phyloP scores from a whole-genome alignment of 78 protist species.

The Dictyostelium capitatum region DNA sequence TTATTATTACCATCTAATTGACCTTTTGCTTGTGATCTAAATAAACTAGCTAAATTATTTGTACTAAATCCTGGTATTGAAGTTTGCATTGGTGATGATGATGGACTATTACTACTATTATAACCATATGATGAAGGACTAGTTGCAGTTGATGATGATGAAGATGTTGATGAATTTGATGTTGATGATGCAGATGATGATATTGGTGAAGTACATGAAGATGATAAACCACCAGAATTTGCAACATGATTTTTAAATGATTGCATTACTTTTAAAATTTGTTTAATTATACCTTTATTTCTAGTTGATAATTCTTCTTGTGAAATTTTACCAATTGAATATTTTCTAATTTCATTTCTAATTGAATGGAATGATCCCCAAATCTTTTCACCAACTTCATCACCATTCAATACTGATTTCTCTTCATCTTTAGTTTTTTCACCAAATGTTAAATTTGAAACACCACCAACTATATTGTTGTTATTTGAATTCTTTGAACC shows the following conservation, averaged over 20 bases:
- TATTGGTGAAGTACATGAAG: neutral
- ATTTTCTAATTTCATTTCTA: constrained; percentile 73
- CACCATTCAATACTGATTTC: constrained; percentile 49
- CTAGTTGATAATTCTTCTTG: constrained; percentile 74
- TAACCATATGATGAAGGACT: neutral
- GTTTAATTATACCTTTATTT: constrained; percentile 55
- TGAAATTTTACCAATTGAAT: constrained; percentile 74
- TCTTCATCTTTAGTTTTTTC: constrained; percentile 79
- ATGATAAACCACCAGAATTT: neutral
- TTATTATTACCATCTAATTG: neutral
- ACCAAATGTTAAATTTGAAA: constrained; percentile 45
- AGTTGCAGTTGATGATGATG: neutral
- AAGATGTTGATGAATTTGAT: neutral
- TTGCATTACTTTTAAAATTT: constrained; percentile 53
- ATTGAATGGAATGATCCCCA: constrained; percentile 82
- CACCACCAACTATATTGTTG: neutral
- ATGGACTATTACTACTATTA: neutral
- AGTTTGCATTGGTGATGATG: neutral
- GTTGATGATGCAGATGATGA: neutral
- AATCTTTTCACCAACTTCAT: constrained; percentile 80
- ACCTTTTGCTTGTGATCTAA: constrained; percentile 53
- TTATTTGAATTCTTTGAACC: neutral
- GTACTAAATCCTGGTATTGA: constrained; percentile 4
- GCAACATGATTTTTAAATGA: constrained; percentile 51
- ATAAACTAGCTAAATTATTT: constrained; percentile 55